Base-by-base conservation (phyloP, 768 basidiomycete species). In the Krasilnikovozyma curviuscula region DNA sequence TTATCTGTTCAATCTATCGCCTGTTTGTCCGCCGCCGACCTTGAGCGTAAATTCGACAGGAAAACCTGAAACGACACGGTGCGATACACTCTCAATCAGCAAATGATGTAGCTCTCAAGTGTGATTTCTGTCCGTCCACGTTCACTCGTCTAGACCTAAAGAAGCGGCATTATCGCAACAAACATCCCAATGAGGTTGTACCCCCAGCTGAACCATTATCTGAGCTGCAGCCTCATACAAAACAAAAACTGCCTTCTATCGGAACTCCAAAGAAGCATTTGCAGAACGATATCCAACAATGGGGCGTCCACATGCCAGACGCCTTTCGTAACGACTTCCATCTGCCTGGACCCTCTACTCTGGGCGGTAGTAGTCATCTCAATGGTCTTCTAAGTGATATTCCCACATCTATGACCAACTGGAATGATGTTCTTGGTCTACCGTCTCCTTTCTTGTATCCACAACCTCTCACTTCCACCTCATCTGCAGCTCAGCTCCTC, bases 41-140 rank as follows among this genome's bases (percentile, higher is more conserved):
- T 33, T 13, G 10, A 4, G 19, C 25, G 33, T 1, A 14, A 12
- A 23, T 25, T 6, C 23, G 24, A 23, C 21, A 58, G 54, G 57
- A 59, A 25, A 59, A 59, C 35, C 57, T 59, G 44, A 55, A 55
- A 33, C 48, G 57, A 18, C 57, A 59, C 43, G 42, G 49, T 7
- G 41, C 43, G 10, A 10, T 55, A 13, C 57, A 59, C 40, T 19
- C 24, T 8, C 30, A 14, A 1, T 6, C 39, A 3, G 30, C 48
- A 3, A 23, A 18, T 14, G 24, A 29, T 10, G 24, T 31, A 7
- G 27, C 39, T 16, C 53, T 54, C 34, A 30, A 18, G 2, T 59
- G 58, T 40, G 31, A 46, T 3, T 38, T 48, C 35, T 59, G 58
- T 32, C 12, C 48, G 7, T 45, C 33, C 12, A 43, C 40, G 7